Conservation (phyloP, 257 asterid species). For the Agastache rugosa region DNA sequence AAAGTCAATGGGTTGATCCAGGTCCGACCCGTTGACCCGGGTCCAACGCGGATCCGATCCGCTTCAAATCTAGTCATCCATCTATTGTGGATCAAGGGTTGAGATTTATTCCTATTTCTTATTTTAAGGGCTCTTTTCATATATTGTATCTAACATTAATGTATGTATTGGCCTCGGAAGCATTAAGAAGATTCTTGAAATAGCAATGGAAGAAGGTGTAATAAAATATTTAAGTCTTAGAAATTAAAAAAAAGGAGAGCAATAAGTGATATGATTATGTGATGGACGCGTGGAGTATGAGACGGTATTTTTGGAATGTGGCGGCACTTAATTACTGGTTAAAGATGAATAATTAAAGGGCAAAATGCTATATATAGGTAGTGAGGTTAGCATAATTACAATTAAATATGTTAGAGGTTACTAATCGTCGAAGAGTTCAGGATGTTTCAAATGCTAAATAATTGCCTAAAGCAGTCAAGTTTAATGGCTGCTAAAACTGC, state of each 20-base stretch:
- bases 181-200: constrained; percentile 64
- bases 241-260: too few relatives aligned
- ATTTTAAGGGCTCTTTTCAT: too few relatives aligned
- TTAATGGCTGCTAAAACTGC: constrained; percentile 11
- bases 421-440: constrained; percentile 20
- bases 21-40: too few relatives aligned
- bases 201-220: constrained; percentile 39
- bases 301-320: constrained; percentile 38
- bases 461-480: constrained; percentile 4
- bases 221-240: constrained; percentile 16
- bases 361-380: constrained; percentile 57
- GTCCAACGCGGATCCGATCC: too few relatives aligned
- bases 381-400: constrained; percentile 53
- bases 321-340: constrained; percentile 39
- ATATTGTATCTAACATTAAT: background rate
- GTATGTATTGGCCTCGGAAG: background rate
- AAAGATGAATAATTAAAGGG: constrained; percentile 35
- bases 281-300: constrained; percentile 54
- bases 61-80: too few relatives aligned
- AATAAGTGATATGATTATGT: constrained; percentile 35
- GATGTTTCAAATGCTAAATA: constrained; percentile 33
- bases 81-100: too few relatives aligned
- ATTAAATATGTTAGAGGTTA: constrained; percentile 40
- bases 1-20: too few relatives aligned
- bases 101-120: too few relatives aligned